Conservation (phyloP, 305 asterid species). For the Coffea humblotiana region DNA sequence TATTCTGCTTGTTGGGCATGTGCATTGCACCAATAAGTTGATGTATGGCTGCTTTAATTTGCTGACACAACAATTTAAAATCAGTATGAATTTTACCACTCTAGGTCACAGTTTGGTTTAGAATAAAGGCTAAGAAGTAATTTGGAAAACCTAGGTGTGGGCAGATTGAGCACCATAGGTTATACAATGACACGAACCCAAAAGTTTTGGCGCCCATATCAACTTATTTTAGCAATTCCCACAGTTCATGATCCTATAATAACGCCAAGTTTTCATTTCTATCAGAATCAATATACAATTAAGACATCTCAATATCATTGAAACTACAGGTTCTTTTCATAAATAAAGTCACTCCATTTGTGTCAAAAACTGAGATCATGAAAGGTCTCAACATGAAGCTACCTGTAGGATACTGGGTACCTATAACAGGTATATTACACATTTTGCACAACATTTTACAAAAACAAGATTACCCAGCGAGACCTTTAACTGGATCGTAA, state of each 20-base stretch:
- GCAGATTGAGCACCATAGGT: neutral
- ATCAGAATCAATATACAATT: neutral
- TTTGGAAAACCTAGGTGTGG: no score
- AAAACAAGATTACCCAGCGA: neutral
- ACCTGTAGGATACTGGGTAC: neutral
- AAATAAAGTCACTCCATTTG: neutral
- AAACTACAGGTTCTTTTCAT: neutral
- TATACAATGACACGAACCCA: neutral
- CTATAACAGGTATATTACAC: no score
- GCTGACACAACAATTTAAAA: no score
- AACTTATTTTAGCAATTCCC: neutral
- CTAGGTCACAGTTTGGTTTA: no score
- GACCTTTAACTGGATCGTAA: conserved; percentile 6
- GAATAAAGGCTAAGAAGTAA: no score
- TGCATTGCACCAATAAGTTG: neutral
- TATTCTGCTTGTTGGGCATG: neutral
- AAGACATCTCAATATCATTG: neutral
- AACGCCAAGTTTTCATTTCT: neutral
- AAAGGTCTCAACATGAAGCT: neutral
- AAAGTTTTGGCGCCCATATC: neutral
- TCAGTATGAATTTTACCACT: no score
- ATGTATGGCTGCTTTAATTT: neutral
- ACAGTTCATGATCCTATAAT: neutral
- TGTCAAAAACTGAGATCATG: neutral
- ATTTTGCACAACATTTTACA: neutral